Percentiles rank a stretch among this genome's conserved stretches.
These are phyloP conservation scores for Sphaerulina vaccinii DNA, from an alignment of 2,329 filamentous ascomycete species.

Conservation along the genomic window DNA sequence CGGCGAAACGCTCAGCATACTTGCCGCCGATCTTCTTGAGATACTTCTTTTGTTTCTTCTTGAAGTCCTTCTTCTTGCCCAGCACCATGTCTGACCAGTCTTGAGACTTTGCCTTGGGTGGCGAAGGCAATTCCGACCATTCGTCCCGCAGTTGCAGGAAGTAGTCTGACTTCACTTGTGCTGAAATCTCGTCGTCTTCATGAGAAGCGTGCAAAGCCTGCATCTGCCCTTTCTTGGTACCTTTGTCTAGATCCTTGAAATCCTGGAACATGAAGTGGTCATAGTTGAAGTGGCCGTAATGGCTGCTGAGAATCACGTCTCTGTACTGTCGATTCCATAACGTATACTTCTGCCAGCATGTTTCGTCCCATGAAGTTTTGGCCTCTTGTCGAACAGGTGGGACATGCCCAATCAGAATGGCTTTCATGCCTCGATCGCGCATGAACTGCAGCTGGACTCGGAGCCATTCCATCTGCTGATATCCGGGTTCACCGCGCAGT, in stretches of 20 bases:
- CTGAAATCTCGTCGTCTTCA: constrained; percentile 52
- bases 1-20: constrained; percentile 80
- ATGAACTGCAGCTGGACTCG: constrained; percentile 82
- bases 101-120: constrained; percentile 33
- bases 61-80: constrained; percentile 44
- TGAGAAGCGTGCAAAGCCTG: constrained; percentile 15
- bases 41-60: constrained; percentile 56
- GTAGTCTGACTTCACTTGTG: constrained; percentile 73
- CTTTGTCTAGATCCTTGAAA: constrained; percentile 69
- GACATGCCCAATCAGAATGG: constrained; percentile 90
- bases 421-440: constrained; percentile 84
- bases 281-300: constrained; percentile 98
- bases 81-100: constrained; percentile 28
- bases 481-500: constrained; percentile 76
- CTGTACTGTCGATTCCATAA: constrained; percentile 88
- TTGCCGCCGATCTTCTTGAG: constrained; percentile 71
- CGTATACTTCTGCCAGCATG: constrained; percentile 96
- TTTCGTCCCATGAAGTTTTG: constrained; percentile 92
- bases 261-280: constrained; percentile 96
- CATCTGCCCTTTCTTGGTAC: constrained; percentile 47
- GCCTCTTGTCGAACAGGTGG: constrained; percentile 81
- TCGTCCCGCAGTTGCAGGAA: constrained; percentile 70
- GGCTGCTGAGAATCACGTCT: constrained; percentile 74
- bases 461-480: constrained; percentile 94
- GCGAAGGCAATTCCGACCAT: constrained; percentile 75